phyloP scores from a whole-genome alignment of 2,329 filamentous ascomycete species.

The Dactylellina leptospora region DNA sequence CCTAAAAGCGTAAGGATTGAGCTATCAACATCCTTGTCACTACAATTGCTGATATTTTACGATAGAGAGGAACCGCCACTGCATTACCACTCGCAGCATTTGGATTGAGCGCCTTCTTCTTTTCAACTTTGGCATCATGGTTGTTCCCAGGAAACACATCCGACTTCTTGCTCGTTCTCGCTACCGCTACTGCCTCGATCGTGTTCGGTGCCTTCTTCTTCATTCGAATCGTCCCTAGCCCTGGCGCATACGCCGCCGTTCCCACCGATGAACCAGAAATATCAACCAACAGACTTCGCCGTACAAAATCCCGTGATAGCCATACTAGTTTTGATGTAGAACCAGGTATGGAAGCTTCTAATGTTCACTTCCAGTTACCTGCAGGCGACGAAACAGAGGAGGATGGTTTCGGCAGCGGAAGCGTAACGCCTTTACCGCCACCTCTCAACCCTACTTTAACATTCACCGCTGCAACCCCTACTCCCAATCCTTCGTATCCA shows the following conservation, averaged over 20 bases:
- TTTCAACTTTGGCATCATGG: conserved; percentile 79
- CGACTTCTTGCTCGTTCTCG: conserved; percentile 80
- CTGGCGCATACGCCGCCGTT: conserved; percentile 68
- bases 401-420: conserved; percentile 33
- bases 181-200: conserved; percentile 79
- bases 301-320: conserved; percentile 63
- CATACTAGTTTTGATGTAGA: conserved; percentile 63
- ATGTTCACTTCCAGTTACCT: conserved; percentile 37
- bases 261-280: conserved; percentile 62
- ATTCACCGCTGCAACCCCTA: conserved; percentile 50
- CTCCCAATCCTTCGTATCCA: conserved; percentile 38
- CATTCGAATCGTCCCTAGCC: conserved; percentile 74
- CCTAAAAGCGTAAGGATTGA: conserved; percentile 63
- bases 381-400: conserved; percentile 40
- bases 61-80: conserved; percentile 85
- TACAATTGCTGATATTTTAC: conserved; percentile 78
- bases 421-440: conserved; percentile 22
- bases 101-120: conserved; percentile 95
- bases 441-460: conserved; percentile 37
- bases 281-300: conserved; percentile 62
- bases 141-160: conserved; percentile 85
- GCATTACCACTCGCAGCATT: conserved; percentile 93
- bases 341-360: conserved; percentile 69
- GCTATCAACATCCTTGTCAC: conserved; percentile 63
- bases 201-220: conserved; percentile 84